Base-by-base conservation (phyloP, 2,329 filamentous ascomycete genomes). In the Chrysoporthe austroafricana region DNA sequence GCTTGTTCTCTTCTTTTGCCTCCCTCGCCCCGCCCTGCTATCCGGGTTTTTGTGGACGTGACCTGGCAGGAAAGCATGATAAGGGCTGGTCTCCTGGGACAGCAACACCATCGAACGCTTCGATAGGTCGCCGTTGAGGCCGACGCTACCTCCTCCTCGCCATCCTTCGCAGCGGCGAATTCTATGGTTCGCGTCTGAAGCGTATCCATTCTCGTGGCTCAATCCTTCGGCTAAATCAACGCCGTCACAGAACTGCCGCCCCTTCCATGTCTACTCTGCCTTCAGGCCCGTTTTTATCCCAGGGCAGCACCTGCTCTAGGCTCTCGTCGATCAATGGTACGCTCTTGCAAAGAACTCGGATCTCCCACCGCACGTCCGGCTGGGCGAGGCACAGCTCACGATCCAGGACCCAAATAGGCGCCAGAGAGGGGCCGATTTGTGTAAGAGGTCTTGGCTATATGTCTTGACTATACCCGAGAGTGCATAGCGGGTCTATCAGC, bases 161-260 rank as follows among this genome's bases (percentile, higher is more conserved):
- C 56, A 58, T 36, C 36, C 50, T 34, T 2, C 16, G 50, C 21
- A 54, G 50, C 11, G 50, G 32, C 11, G 16, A 4, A 32, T 54
- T 62, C 44, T 16, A 62, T 62, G 43, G 21, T 50, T 50, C 21
- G 14, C 32, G 16, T 26, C 8, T 14, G 11, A 34, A 18, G 8
- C 56, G 36, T 34, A 9, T 39, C 36, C 36, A 39, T 39, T 39
- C 36, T 39, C n/a, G 9, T 62, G 59, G 59, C 44, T 50, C 44
- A 62, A 44, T 26, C 21, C 44, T 48, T n/a, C 59, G 59, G 59
- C 59, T 62, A 62, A 62, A 62, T 62, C 11, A 16, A 21, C 9
- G 18, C 26, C 59, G 26, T 26, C 59, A 18, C 14, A 34, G 44
- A 46, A 62, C 43, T 62, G 44, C 59, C 32, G 59, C 43, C 44